Base-by-base conservation (phyloP, 2,329 filamentous ascomycete species). In the Fusarium mundagurra region DNA sequence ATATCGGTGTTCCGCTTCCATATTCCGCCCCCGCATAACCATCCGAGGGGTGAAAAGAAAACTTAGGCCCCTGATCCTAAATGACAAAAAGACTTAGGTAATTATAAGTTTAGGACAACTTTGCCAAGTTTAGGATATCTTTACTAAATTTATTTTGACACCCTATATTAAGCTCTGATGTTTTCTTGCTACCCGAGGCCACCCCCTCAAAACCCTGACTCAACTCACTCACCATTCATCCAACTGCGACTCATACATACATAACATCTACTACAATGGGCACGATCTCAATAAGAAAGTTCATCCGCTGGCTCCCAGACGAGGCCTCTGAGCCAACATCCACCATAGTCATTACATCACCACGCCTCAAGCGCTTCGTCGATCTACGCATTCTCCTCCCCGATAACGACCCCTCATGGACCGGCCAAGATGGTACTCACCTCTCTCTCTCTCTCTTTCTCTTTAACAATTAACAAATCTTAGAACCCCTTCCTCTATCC, bases 321-420 rank as follows among this genome's bases (percentile, higher is more conserved):
- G 77, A 82, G 22, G 80, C 86, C n/a, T 81, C 81, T 58, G 91
- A 93, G 79, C 89, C 89, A 22, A 93, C 91, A 0, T 87, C 86
- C 4, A 93, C 91, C 0, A 78, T 92, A 8, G 92, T 93, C 18
- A 82, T 93, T 51, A 93, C 91, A 0, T 89, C 89, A 6, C 87
- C 89, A 3, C 78, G 80, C 33, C 83, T 69, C 12, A 69, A 83
- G 36, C 86, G 84, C 43, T 93, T 92, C 77, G 87, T 93, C 43
- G 92, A 93, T 76, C 78, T 92, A 29, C 88, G 92, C 45, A 83
- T 92, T 58, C 78, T 87, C 22, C 75, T 82, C 24, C 78, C 80
- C n/a, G 67, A 68, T n/a, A 63, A 61, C 29, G 67, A 67, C 14
- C 58, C 69, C 5, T 51, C 67, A 48, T 79, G 72, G 71, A 45